Percentiles rank a stretch among this genome's conserved stretches.
Conservation (phyloP, 1,284 basidiomycete genomes). For the Wallemia mellicola region DNA sequence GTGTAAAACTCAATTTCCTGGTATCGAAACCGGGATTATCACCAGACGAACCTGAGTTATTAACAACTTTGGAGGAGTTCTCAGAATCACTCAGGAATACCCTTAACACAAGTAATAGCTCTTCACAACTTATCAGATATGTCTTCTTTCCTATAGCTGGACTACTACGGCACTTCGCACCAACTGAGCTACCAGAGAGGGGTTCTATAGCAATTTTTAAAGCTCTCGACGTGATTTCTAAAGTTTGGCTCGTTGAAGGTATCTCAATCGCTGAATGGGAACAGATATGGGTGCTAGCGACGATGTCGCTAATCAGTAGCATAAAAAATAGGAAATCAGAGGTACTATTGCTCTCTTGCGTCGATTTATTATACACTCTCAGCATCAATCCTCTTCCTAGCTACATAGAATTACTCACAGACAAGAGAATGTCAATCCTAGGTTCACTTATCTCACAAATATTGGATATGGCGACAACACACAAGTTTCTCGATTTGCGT, state of each 20-base stretch:
- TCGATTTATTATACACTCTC: slow-evolving; percentile 18
- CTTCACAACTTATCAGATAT: slow-evolving; percentile 42
- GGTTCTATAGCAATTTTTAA: slow-evolving; percentile 41
- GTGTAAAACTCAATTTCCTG: slow-evolving; percentile 41
- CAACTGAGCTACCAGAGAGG: slow-evolving; percentile 38
- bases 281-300: slow-evolving; percentile 46
- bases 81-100: slow-evolving; percentile 20
- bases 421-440: slow-evolving; percentile 33
- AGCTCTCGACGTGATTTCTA: slow-evolving; percentile 28
- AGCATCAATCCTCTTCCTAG: slow-evolving; percentile 14
- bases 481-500: slow-evolving; percentile 30
- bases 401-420: slow-evolving; percentile 22
- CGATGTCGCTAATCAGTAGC: slow-evolving; percentile 21
- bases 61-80: slow-evolving; percentile 24
- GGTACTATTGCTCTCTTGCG: slow-evolving; percentile 27
- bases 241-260: slow-evolving; percentile 43
- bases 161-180: slow-evolving; percentile 39
- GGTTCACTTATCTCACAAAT: slow-evolving; percentile 44
- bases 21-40: slow-evolving; percentile 27
- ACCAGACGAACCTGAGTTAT: slow-evolving; percentile 22
- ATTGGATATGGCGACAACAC: slow-evolving; percentile 27
- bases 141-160: slow-evolving; percentile 56
- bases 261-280: slow-evolving; percentile 30
- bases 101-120: neutral
- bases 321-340: slow-evolving; percentile 32